These are phyloP conservation scores for Vigna reflexopilosa DNA, from an alignment of 306 rosid genomes.

Conservation along the genomic window DNA sequence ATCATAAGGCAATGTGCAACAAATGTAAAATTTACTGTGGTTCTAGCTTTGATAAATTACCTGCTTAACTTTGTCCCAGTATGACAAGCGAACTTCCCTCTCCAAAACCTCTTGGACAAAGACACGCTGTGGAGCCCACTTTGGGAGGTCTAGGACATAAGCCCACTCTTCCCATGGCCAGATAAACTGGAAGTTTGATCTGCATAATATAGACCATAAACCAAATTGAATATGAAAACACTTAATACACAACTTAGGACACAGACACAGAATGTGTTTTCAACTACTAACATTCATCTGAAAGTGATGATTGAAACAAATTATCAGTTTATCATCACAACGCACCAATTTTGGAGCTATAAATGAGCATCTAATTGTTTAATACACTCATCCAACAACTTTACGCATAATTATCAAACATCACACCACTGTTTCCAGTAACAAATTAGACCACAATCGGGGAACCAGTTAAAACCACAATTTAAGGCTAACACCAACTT, in stretches of 20 bases:
- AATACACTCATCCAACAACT: conserved; percentile 5
- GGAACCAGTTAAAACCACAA: background rate
- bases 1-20: conserved; percentile 25
- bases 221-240: conserved; percentile 21
- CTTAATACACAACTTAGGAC: conserved; percentile 5
- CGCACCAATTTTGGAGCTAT: background rate
- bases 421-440: background rate
- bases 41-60: conserved; percentile 52
- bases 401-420: background rate
- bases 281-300: background rate
- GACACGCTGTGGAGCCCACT: conserved; percentile 99
- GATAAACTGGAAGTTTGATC: conserved; percentile 97
- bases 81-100: conserved; percentile 97
- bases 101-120: conserved; percentile 98
- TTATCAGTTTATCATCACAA: conserved; percentile 4
- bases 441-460: background rate
- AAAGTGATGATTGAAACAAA: conserved; percentile 1
- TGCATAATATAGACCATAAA: conserved; percentile 53
- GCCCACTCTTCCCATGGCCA: conserved; percentile 99
- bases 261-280: background rate
- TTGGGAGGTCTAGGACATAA: conserved; percentile 87
- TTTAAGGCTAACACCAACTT: background rate
- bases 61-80: conserved; percentile 99
- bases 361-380: background rate
- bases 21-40: background rate